Evolutionary conservation across 139 green algal species (phyloP), one percentile per base, ranked within the genome.

Genomic region (Penium margaritaceum): DNA sequence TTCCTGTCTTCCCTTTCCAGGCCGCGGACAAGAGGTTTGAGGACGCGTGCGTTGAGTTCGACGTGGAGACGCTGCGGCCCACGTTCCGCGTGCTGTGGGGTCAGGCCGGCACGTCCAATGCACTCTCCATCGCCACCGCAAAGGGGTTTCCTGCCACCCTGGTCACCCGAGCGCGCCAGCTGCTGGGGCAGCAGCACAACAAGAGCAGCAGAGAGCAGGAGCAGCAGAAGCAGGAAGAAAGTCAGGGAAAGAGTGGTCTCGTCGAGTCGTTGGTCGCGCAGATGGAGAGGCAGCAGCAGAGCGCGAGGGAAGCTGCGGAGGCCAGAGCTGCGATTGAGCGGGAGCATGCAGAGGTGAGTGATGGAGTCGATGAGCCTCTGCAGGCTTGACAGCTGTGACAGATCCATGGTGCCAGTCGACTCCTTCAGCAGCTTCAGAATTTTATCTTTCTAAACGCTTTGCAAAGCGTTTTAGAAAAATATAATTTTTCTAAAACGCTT

Each of bases 81-180:
- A 86, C 81, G 21, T 86, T 83, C 71, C 62, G 67, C 17, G 17
- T 86, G n/a, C 47, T 86, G n/a, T 86, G 81, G 81, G 79, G 80
- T 15, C 30, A 54, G 21, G 21, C 70, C 43, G 70, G 70, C n/a
- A 24, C 64, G 7, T 75, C 61, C 19, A 78, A 78, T 36, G 70
- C 70, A 7, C 43, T 78, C 24, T 5, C 14, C 60, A 78, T 78
- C 63, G 60, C 70, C 3, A n/a, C 5, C 5, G 29, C 30, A 3
- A 63, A 53, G 6, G 53, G 37, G 21, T 72, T 78, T n/a, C 63
- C 77, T 34, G 19, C 36, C 15, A 21, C 6, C 33, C 24, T 78
- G 27, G 5, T 78, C 5, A n/a, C 62, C 36, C 17, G 39, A 4
- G 70, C 61, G 32, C 60, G 61, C n/a, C 6, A 32, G 44, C 67